A percentile compares a stretch with the other conserved stretches of the same genome.
Evolutionary conservation across 495 filamentous ascomycete genomes (phyloP).

Genomic region (Xylaria venustula): DNA sequence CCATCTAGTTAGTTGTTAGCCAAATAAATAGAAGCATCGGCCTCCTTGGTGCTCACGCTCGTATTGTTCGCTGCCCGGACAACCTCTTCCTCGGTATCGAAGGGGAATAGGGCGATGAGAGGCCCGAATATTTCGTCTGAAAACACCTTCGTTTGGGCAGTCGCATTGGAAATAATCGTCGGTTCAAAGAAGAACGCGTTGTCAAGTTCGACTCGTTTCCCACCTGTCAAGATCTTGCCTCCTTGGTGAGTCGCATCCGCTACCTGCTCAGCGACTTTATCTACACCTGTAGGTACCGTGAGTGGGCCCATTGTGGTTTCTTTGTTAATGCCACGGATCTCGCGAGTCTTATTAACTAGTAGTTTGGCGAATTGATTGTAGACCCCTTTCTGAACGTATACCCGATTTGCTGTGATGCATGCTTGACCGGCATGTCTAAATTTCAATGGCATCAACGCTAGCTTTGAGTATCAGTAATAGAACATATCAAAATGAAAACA

Average conservation of each 20-base stretch:
- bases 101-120: conserved; percentile 63
- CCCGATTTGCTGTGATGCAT: conserved; percentile 68
- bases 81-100: conserved; percentile 69
- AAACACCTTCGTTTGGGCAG: conserved; percentile 60
- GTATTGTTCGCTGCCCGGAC: no score
- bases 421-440: conserved; percentile 69
- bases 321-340: no score
- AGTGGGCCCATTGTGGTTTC: no score
- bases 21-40: no score
- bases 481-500: conserved; percentile 4
- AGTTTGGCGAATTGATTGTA: conserved; percentile 53
- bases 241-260: conserved; percentile 61
- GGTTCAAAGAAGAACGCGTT: conserved; percentile 70
- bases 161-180: conserved; percentile 63
- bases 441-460: conserved; percentile 55
- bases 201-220: conserved; percentile 30
- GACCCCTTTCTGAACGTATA: conserved; percentile 63
- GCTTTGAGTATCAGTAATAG: not conserved
- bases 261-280: conserved; percentile 57
- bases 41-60: no score
- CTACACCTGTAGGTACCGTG: no score
- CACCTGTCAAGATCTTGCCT: conserved; percentile 60
- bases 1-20: conserved; percentile 50
- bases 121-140: conserved; percentile 71
- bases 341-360: conserved; percentile 52